A percentile compares a stretch with the other conserved stretches of the same genome.
Conservation (phyloP, 2,329 filamentous ascomycete species). For the Trichophyton benhamiae region DNA sequence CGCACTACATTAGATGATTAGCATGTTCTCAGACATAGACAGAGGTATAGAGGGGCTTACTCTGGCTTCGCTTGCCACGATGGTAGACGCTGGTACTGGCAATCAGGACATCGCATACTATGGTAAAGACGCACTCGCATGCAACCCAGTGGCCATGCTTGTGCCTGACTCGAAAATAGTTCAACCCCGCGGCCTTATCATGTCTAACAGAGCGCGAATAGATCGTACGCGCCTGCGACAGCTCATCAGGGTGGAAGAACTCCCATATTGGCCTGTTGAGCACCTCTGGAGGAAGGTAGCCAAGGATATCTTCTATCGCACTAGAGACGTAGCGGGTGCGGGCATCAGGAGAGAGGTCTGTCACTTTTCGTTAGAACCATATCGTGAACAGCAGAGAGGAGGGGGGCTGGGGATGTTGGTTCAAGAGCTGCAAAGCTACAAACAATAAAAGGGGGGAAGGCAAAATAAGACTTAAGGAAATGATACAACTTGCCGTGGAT, state of each 20-base stretch:
- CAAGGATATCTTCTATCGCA: slow-evolving; percentile 71
- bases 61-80: slow-evolving; percentile 55
- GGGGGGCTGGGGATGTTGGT: slow-evolving; percentile 7
- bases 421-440: slow-evolving; percentile 10
- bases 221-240: slow-evolving; percentile 59
- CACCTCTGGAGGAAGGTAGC: slow-evolving; percentile 64
- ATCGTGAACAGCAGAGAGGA: slow-evolving; percentile 3
- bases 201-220: slow-evolving; percentile 62
- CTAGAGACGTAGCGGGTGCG: slow-evolving; percentile 74
- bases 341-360: slow-evolving; percentile 63
- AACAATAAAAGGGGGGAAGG: slow-evolving; percentile 8
- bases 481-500: slow-evolving; percentile 58
- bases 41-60: slow-evolving; percentile 40
- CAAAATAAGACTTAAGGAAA: not conserved
- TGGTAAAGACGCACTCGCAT: slow-evolving; percentile 80
- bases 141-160: slow-evolving; percentile 59
- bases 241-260: slow-evolving; percentile 72
- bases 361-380: not conserved
- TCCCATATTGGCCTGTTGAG: slow-evolving; percentile 68
- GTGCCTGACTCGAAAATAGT: slow-evolving; percentile 62
- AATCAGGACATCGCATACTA: slow-evolving; percentile 78
- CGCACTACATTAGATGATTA: slow-evolving; percentile 44
- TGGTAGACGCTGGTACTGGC: slow-evolving; percentile 71
- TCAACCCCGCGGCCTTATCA: slow-evolving; percentile 73
- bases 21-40: not conserved